Evolutionary conservation across 768 basidiomycete genomes (phyloP).

Genomic region (Favolaschia claudopus): DNA sequence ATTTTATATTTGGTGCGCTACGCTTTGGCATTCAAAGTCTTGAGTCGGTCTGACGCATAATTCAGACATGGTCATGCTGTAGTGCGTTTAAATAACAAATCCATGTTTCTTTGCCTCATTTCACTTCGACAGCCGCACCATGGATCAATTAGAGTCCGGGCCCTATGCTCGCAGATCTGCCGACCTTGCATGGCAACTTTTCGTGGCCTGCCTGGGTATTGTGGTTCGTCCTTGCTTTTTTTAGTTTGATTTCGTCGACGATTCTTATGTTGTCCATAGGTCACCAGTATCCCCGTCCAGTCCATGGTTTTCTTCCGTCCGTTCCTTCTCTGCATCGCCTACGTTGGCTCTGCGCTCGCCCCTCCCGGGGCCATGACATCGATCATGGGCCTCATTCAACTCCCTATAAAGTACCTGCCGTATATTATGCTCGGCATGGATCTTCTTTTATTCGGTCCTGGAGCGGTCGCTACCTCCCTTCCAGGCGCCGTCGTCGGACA

Average conservation of each 20-base stretch:
- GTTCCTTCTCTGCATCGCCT: slow-evolving; percentile 70
- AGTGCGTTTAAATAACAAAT: slow-evolving; percentile 47
- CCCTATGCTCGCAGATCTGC: slow-evolving; percentile 68
- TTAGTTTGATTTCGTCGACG: not conserved
- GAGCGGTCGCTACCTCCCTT: slow-evolving; percentile 60
- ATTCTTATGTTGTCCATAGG: slow-evolving; percentile 31
- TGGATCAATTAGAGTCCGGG: slow-evolving; percentile 67
- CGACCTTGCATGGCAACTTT: slow-evolving; percentile 80
- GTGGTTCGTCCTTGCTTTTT: slow-evolving; percentile 55
- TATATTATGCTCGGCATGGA: slow-evolving; percentile 80
- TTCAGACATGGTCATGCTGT: slow-evolving; percentile 70
- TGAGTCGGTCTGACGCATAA: not conserved
- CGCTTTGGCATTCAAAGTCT: not conserved
- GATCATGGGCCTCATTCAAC: slow-evolving; percentile 78
- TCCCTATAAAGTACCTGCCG: slow-evolving; percentile 78
- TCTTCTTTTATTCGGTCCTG: slow-evolving; percentile 66
- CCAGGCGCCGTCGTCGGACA: slow-evolving; percentile 83
- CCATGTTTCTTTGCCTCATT: not conserved
- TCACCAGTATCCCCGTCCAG: slow-evolving; percentile 67
- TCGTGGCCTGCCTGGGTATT: slow-evolving; percentile 61
- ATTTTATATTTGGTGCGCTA: slow-evolving; percentile 58
- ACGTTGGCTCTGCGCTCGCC: slow-evolving; percentile 72
- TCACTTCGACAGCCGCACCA: slow-evolving; percentile 60
- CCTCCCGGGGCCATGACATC: slow-evolving; percentile 74
- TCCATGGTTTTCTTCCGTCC: slow-evolving; percentile 67